Base-by-base conservation (phyloP, 2,329 filamentous ascomycete species). In the Chaetomium sp. region DNA sequence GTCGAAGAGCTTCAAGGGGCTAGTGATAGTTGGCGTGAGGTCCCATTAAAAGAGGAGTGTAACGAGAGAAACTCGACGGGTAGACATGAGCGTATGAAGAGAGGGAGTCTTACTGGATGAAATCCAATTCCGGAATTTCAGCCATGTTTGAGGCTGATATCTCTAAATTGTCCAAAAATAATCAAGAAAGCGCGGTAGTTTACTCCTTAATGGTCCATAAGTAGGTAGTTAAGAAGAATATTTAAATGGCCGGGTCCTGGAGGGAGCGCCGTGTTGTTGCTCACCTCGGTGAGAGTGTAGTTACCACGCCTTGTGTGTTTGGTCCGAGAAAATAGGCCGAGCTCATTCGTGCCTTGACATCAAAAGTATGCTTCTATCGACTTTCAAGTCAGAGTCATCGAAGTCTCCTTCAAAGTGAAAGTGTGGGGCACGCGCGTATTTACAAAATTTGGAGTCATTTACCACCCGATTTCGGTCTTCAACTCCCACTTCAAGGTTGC, bases 1-100 rank as follows among this genome's bases (percentile, higher is more conserved):
- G 68, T 86, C 82, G 69, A 89, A 88, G 57, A 89, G 78, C 69
- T 83, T 84, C 68, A 87, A 79, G 10, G 85, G 85, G 72, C 85
- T 87, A 25, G 25, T 4, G 16, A n/a, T n/a, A 61, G 16, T 60
- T 31, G 38, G 31, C 47, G 25, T 31, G 27, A 57, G 35, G 38
- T 12, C 3, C 5, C 23, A 57, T 12, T 47, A 16, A 45, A 10
- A 29, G 2, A 29, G 16, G 21, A 31, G 33, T 19, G 23, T 31
- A 47, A 19, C 19, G 19, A 31, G 7, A 33, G 31, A 33, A 8
- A 33, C 31, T 12, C 31, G 10, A 12, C 31, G 10, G 31, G 3
- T 2, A 12, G 33, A 38, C 5, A 38, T 13, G 33, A 38, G 1
- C 33, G 33, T 35, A 19, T 3, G 3, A 27, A n/a, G 5, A 31